Base-by-base conservation (phyloP, 2,329 filamentous ascomycete genomes). In the Colletotrichum somersetense region DNA sequence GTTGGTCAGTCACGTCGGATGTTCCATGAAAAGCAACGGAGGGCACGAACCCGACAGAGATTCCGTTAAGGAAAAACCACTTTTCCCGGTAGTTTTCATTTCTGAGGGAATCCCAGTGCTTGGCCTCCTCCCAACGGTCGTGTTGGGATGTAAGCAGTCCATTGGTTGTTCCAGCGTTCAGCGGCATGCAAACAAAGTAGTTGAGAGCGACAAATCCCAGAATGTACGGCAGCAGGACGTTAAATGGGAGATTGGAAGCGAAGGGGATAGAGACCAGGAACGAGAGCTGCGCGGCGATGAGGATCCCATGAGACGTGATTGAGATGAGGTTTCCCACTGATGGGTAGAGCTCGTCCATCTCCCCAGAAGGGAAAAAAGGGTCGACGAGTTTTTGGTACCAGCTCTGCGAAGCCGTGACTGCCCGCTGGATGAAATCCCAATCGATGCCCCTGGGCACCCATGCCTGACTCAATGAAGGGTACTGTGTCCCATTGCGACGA, bases 21-120 rank as follows among this genome's bases (percentile, higher is more conserved):
- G 8, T 14, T 38, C 7, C n/a, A 18, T n/a, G 33, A 35, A 12
- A 10, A 11, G 5, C 26, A 26, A 5, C 2, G 7, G 0, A 12
- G 20, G 8, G 7, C 44, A 83, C 86, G 71, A 81, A 91, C 89
- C 87, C 88, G 44, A 87, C 86, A 12, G 87, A 89, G 38, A 95
- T 89, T 0, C 93, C 93, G 77, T 95, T 95, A 63, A 95, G 80
- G 78, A 93, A 95, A n/a, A 95, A 85, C 93, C 93, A 96, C 76
- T 91, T 88, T 81, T 95, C 93, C 64, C 89, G 84, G 14, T 84
- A 83, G 78, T 89, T 86, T 26, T 67, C 48, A 11, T 72, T 40
- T 30, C 38, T n/a, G 26, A 62, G 46, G 12, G 59, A 59, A 4
- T 69, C 59, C 69, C 69, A 72, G 10, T 69, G 66, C 40, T 20